Base-by-base conservation (phyloP, 73 alveolate genomes). In the Paramecium caudatum region DNA sequence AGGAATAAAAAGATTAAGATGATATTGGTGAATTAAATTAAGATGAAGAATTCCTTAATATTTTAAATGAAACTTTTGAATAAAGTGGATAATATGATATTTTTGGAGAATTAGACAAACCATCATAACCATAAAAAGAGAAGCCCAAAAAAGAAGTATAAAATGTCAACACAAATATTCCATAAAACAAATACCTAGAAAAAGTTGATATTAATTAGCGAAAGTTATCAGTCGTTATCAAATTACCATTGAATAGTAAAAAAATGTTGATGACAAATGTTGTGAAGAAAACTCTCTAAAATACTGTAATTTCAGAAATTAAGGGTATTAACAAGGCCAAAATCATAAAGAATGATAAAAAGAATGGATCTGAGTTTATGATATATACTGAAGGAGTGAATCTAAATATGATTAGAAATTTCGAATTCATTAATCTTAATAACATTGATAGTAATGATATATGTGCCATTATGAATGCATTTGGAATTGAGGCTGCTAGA, bases 401-500 rank as follows among this genome's bases (percentile, higher is more conserved):
- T 82, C 95, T 97, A 90, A 95, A 96, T 39, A 98, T 94, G 69
- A 93, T 97, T 48, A 84, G 94, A 88, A 91, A 94, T 70, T 91
- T 95, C 82, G 92, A 95, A 15, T 96, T 95, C 74, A 48, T 98
- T 19, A 97, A 98, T 90, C 90, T 96, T 61, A 96, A 96, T 91
- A 97, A 95, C 87, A 93, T 97, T 34, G 94, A 95, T 68, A 91
- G 99, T 5, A 98, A 98, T 94, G 99, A 98, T 82, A 95, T 97
- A 33, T 95, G 94, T 50, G 96, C 97, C 16, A 95, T 97, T 46
- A 82, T 94, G 88, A 95, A 95, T 46, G 92, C 94, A 43, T 98
- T 96, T 91, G 99, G 99, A 90, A 96, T 98, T 25, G 99, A 98
- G 91, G 99, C 99, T 32, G 98, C 98, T 3, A 82, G 99, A 37